Conservation (phyloP, 768 basidiomycete species). For the Boletus huronensis region DNA sequence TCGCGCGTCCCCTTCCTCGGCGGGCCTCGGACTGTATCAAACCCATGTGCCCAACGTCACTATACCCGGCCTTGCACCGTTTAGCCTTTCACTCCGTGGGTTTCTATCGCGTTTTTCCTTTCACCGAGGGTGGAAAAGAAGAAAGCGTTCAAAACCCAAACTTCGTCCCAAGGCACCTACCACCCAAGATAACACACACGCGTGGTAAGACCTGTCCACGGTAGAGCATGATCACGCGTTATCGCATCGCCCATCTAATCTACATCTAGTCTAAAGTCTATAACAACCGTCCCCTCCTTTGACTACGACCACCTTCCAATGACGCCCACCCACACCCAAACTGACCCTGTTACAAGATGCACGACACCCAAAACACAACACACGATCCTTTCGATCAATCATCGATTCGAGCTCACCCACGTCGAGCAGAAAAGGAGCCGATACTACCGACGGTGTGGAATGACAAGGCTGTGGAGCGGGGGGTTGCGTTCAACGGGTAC, state of each 20-base stretch:
- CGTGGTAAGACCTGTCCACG: background rate
- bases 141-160: too few species aligned
- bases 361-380: conserved; percentile 3
- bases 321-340: background rate
- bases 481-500: background rate
- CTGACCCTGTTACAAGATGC: background rate
- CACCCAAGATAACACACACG: background rate
- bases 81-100: background rate
- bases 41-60: background rate
- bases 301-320: background rate
- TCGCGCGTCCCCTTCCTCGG: background rate
- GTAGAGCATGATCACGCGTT: background rate
- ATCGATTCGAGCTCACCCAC: conserved; percentile 2
- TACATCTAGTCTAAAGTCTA: background rate
- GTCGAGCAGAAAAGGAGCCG: background rate
- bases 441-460: background rate
- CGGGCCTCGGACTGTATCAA: background rate
- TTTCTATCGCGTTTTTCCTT: background rate
- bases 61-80: background rate
- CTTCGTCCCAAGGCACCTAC: too few species aligned
- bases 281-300: background rate
- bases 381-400: conserved; percentile 3
- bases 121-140: too few species aligned
- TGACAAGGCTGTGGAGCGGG: background rate
- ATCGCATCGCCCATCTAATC: background rate